Evolutionary conservation across 495 filamentous ascomycete genomes (phyloP).

Genomic region (Lepidopterella palustris): DNA sequence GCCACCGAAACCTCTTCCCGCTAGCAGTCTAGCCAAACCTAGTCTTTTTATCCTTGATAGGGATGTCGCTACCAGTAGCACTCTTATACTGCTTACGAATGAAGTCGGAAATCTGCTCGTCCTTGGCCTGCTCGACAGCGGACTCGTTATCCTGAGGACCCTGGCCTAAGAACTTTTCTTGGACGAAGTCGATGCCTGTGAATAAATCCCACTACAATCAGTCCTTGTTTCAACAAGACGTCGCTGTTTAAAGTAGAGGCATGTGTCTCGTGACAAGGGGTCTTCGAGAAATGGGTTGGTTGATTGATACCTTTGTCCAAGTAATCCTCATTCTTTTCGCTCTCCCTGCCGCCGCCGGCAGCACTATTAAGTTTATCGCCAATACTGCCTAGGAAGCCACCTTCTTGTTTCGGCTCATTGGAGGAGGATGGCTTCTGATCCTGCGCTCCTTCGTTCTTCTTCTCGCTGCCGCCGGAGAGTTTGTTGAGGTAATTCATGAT

Average conservation of each 20-base stretch:
- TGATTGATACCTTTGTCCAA: conserved; percentile 28
- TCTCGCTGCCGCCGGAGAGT: conserved; percentile 27
- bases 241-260: no score
- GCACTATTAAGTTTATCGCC: conserved; percentile 52
- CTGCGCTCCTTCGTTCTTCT: conserved; percentile 13
- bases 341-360: conserved; percentile 56
- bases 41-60: conserved; percentile 57
- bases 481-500: conserved; percentile 40
- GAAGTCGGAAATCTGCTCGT: conserved; percentile 48
- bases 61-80: conserved; percentile 54
- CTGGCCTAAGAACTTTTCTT: conserved; percentile 58
- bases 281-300: no score
- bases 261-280: no score
- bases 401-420: conserved; percentile 23
- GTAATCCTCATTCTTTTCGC: conserved; percentile 64
- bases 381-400: conserved; percentile 48
- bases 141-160: conserved; percentile 64
- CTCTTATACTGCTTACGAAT: conserved; percentile 59
- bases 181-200: conserved; percentile 59
- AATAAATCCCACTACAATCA: conserved; percentile 3
- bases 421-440: not conserved
- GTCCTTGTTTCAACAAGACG: not conserved
- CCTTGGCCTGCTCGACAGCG: conserved; percentile 67
- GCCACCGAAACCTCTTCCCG: no score
- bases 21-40: conserved; percentile 37